Evolutionary conservation across 345 rosid species (phyloP).

Genomic region (Rubroshorea leprosula): DNA sequence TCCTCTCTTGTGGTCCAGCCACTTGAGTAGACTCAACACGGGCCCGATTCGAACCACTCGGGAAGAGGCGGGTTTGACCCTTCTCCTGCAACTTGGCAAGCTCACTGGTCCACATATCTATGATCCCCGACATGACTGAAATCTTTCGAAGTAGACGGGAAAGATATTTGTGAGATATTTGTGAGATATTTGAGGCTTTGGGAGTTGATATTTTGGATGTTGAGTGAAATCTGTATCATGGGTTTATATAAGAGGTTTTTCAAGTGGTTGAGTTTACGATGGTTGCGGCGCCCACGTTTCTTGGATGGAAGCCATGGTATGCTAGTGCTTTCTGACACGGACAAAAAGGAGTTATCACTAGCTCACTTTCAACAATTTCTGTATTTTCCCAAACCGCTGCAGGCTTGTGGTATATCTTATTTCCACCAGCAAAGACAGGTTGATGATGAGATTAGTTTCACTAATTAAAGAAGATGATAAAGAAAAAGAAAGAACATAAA

Average conservation of each 20-base stretch:
- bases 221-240: too few relatives aligned
- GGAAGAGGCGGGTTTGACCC: too few relatives aligned
- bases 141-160: background rate
- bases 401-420: background rate
- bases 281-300: background rate
- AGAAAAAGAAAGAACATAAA: too few relatives aligned
- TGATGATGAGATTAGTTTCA: background rate
- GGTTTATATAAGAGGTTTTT: too few relatives aligned
- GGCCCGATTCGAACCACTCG: too few relatives aligned
- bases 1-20: conserved; percentile 1
- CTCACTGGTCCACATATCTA: too few relatives aligned
- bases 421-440: background rate
- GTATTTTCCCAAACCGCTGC: background rate
- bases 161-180: background rate
- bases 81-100: too few relatives aligned
- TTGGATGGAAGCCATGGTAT: background rate
- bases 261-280: too few relatives aligned
- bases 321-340: background rate
- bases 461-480: background rate
- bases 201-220: too few relatives aligned
- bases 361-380: background rate
- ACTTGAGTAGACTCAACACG: conserved; percentile 4
- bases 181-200: too few relatives aligned
- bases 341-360: background rate
- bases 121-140: too few relatives aligned